phyloP scores from a whole-genome alignment of 805 yeast species.

The Monosporozyma yasuniensis region DNA sequence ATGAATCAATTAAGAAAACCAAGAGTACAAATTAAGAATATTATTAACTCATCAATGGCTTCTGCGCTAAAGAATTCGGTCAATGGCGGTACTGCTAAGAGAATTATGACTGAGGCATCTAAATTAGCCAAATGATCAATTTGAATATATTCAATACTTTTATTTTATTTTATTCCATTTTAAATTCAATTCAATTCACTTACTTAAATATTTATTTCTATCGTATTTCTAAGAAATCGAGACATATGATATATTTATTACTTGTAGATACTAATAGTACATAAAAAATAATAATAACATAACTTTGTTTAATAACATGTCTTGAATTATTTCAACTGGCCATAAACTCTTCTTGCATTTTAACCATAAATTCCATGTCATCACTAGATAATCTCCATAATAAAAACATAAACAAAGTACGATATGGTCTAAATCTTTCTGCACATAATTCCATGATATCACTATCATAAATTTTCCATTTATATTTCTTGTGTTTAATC shows the following conservation, averaged over 20 bases:
- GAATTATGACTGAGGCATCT: conserved; percentile 31
- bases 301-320: neutral
- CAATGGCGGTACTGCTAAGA: conserved; percentile 17
- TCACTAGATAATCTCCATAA: conserved; percentile 64
- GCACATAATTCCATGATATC: conserved; percentile 49
- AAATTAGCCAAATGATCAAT: conserved; percentile 16
- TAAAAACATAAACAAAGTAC: conserved; percentile 57
- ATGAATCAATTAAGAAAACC: conserved; percentile 54
- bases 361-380: conserved; percentile 32
- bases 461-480: conserved; percentile 62
- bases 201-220: neutral
- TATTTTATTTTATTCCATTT: neutral
- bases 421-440: conserved; percentile 53
- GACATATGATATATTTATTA: neutral
- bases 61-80: neutral
- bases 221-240: neutral
- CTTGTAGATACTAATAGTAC: conserved; percentile 1
- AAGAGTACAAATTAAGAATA: conserved; percentile 34
- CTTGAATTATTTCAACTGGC: neutral
- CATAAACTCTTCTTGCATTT: conserved; percentile 20
- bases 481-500: conserved; percentile 38
- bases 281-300: conserved; percentile 1
- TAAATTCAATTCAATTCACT: too few relatives aligned
- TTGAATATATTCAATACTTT: too few relatives aligned
- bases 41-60: conserved; percentile 16